Conservation (phyloP, 2,329 filamentous ascomycete genomes). For the Emmonsia crescens region DNA sequence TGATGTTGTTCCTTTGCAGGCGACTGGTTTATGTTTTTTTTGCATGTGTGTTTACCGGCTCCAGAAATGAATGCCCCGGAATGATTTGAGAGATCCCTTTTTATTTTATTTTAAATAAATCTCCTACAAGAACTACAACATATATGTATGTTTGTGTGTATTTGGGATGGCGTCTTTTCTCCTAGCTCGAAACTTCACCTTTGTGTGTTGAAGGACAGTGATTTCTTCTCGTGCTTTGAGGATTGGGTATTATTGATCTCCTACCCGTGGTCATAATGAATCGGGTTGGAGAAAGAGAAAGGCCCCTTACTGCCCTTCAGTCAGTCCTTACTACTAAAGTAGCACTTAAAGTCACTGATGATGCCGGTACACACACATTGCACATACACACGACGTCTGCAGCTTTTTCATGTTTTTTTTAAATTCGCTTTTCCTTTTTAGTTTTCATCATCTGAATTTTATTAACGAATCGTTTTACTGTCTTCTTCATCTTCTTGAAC, state of each 20-base stretch:
- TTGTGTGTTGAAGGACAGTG: constrained; percentile 3
- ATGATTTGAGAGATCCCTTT: not conserved
- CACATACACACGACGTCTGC: not conserved
- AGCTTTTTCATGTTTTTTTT: not conserved
- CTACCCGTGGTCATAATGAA: not conserved
- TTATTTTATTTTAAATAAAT: not conserved
- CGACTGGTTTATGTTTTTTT: not conserved
- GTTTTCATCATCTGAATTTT: not conserved
- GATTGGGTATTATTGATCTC: not conserved
- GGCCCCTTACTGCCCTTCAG: not conserved
- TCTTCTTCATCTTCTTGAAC: not conserved
- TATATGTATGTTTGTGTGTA: not conserved
- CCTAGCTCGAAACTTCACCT: not conserved
- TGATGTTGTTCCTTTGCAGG: constrained; percentile 1
- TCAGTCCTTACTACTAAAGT: not conserved
- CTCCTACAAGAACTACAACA: not conserved
- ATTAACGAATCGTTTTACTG: not conserved
- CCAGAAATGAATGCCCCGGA: not conserved
- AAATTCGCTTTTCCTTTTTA: not conserved
- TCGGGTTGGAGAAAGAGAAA: not conserved
- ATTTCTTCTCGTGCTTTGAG: constrained; percentile 1
- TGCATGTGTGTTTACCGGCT: constrained; percentile 1
- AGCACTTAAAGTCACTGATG: not conserved
- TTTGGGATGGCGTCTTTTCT: not conserved
- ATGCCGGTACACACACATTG: not conserved